Conservation (phyloP, 2,329 filamentous ascomycete genomes). For the Bertia moriformis region DNA sequence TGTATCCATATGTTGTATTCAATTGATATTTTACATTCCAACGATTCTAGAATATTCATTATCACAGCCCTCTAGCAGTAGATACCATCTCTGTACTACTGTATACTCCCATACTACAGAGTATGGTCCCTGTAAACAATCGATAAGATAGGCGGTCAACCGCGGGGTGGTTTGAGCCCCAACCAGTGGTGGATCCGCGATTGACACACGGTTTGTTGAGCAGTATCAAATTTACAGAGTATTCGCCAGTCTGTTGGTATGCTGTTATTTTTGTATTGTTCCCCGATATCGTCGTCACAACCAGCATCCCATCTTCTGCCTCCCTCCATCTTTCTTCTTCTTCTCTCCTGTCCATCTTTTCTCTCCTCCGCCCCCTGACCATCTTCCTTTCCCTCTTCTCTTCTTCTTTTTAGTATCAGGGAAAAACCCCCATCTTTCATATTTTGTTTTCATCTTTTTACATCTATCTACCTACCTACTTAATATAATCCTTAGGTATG, state of each 20-base stretch:
- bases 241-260: neutral
- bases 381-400: constrained; percentile 1
- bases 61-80: no score
- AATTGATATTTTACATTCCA: no score
- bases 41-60: no score
- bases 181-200: neutral
- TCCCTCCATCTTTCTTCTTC: constrained; percentile 5
- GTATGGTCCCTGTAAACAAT: no score
- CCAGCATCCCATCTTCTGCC: constrained; percentile 4
- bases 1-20: no score
- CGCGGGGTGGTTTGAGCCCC: no score
- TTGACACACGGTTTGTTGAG: no score
- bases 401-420: constrained; percentile 7
- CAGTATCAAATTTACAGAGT: neutral
- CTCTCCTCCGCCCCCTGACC: constrained; percentile 5
- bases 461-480: constrained; percentile 1
- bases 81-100: no score
- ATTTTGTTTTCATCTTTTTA: neutral
- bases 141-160: no score
- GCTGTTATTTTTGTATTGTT: neutral
- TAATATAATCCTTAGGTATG: neutral
- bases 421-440: neutral
- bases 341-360: constrained; percentile 5
- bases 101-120: no score
- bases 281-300: neutral